These are phyloP conservation scores for Dipteronia sinensis DNA, from an alignment of 345 rosid genomes.

Conservation along the genomic window DNA sequence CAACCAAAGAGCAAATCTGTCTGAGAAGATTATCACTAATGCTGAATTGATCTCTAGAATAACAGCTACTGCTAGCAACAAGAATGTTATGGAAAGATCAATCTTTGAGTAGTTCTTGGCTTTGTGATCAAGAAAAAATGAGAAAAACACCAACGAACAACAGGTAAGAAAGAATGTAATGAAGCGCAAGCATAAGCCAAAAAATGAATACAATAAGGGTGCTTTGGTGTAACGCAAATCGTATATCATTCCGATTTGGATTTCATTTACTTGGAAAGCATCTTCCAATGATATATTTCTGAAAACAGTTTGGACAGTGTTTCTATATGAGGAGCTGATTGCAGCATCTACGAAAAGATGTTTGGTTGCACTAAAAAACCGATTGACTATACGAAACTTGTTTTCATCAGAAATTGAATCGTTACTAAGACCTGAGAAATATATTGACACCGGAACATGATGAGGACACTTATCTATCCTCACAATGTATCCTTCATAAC, in stretches of 20 bases:
- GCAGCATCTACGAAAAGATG: neutral
- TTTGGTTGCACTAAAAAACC: slow-evolving; percentile 22
- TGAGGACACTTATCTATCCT: neutral
- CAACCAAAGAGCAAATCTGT: too few relatives aligned
- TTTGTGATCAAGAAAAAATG: neutral
- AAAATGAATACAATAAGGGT: neutral
- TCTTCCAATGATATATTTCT: neutral
- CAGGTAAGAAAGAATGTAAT: neutral
- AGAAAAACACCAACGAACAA: neutral
- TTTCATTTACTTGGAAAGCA: slow-evolving; percentile 13
- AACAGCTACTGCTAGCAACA: neutral
- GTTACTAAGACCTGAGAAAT: neutral
- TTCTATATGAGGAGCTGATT: too few relatives aligned
- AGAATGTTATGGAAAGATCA: neutral
- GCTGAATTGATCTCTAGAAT: too few relatives aligned
- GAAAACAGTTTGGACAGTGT: slow-evolving; percentile 12
- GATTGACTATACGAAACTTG: slow-evolving; percentile 23
- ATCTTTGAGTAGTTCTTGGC: neutral
- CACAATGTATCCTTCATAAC: neutral
- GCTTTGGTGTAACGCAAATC: slow-evolving; percentile 30
- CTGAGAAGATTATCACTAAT: too few relatives aligned
- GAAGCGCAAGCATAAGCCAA: neutral
- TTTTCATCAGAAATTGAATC: neutral
- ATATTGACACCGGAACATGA: neutral
- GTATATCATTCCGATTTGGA: slow-evolving; percentile 24